Conservation (phyloP, 2,329 filamentous ascomycete genomes). For the Penicillium vulpinum region DNA sequence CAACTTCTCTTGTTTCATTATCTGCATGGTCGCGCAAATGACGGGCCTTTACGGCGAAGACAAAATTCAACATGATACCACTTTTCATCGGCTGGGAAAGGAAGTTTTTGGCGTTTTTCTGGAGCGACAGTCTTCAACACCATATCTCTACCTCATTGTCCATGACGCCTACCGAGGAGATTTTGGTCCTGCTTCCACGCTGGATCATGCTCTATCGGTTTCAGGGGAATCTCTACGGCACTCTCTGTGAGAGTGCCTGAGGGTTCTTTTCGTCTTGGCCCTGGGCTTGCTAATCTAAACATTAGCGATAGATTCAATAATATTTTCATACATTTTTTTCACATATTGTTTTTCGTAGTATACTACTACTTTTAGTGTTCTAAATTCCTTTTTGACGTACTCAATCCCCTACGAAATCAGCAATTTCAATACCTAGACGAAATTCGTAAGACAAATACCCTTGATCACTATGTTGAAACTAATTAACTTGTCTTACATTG, state of each 20-base stretch:
- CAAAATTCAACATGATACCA: slow-evolving; percentile 53
- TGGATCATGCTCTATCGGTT: slow-evolving; percentile 4
- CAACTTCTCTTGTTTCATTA: slow-evolving; percentile 35
- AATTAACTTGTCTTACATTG: not conserved
- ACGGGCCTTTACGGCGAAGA: slow-evolving; percentile 41
- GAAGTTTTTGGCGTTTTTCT: slow-evolving; percentile 43
- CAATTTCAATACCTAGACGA: not conserved
- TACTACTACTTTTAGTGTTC: not conserved
- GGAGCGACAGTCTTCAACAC: slow-evolving; percentile 46
- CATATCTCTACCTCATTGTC: slow-evolving; percentile 24
- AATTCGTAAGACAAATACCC: not conserved
- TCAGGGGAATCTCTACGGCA: slow-evolving; percentile 4
- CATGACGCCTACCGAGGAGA: slow-evolving; percentile 11
- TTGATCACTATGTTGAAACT: not conserved
- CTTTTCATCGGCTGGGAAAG: slow-evolving; percentile 44
- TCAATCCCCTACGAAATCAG: not conserved
- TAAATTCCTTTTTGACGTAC: too few species aligned
- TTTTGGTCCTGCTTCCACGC: slow-evolving; percentile 4
- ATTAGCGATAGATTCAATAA: slow-evolving; percentile 37
- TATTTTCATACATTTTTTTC: slow-evolving; percentile 12
- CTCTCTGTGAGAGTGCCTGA: slow-evolving; percentile 5
- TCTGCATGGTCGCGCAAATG: slow-evolving; percentile 41
- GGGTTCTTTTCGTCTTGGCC: slow-evolving; percentile 12
- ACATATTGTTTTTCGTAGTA: not conserved
- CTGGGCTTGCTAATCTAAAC: slow-evolving; percentile 38